These are phyloP conservation scores for Yamadazyma akitaensis DNA, from an alignment of 805 yeast genomes.

Conservation along the genomic window DNA sequence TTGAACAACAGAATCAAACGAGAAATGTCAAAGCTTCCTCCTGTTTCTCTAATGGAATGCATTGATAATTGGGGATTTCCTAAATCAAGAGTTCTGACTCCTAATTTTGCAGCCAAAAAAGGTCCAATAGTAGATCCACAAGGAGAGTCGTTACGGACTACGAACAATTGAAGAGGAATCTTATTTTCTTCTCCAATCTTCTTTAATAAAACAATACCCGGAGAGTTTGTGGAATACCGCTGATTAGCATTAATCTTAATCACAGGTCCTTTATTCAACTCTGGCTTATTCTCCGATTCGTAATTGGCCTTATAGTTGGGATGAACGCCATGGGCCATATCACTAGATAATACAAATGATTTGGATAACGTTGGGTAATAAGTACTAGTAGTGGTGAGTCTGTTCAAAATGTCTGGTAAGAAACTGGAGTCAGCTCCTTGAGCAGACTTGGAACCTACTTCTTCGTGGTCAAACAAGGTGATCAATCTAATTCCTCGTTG, in stretches of 20 bases:
- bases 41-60: constrained; percentile 94
- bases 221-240: constrained; percentile 89
- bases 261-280: constrained; percentile 85
- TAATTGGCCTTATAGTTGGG: constrained; percentile 82
- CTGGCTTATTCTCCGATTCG: constrained; percentile 77
- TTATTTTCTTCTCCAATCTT: constrained; percentile 61
- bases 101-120: constrained; percentile 80
- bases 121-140: constrained; percentile 98
- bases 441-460: constrained; percentile 88
- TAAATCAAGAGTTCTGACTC: constrained; percentile 81
- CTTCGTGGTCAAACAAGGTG: constrained; percentile 93
- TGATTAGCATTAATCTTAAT: constrained; percentile 93
- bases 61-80: constrained; percentile 91
- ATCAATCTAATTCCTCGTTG: constrained; percentile 66
- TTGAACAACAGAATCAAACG: constrained; percentile 59
- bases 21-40: constrained; percentile 72
- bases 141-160: constrained; percentile 88
- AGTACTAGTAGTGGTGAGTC: constrained; percentile 52
- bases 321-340: constrained; percentile 96
- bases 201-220: constrained; percentile 78
- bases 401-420: constrained; percentile 69
- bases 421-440: constrained; percentile 97
- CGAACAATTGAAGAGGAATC: constrained; percentile 89
- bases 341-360: constrained; percentile 87
- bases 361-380: constrained; percentile 45